Conservation (phyloP, 441 rosid genomes). For the Mallotus repandus region DNA sequence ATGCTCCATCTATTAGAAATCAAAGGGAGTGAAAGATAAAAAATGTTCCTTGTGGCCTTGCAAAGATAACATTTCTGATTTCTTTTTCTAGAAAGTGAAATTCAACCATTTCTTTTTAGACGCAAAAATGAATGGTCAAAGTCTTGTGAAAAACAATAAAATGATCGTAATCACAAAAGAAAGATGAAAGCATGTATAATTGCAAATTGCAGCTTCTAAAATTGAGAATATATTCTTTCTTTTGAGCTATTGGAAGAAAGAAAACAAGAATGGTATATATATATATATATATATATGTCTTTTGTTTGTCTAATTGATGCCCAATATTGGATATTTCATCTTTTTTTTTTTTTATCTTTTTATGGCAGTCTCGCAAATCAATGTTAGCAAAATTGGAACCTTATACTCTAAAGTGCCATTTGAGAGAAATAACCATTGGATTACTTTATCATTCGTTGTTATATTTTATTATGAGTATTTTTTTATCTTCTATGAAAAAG, state of each 20-base stretch:
- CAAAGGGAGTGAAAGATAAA: neutral
- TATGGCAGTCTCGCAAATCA: too few relatives aligned
- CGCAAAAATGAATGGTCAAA: neutral
- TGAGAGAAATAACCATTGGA: too few relatives aligned
- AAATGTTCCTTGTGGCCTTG: neutral
- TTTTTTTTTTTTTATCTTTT: neutral
- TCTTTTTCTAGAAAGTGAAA: neutral
- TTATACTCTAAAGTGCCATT: too few relatives aligned
- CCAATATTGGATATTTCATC: slow-evolving; percentile 1
- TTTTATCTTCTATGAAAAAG: neutral
- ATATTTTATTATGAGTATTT: slow-evolving; percentile 6
- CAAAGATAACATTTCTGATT: slow-evolving; percentile 18
- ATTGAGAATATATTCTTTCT: slow-evolving; percentile 50
- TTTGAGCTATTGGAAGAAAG: slow-evolving; percentile 25
- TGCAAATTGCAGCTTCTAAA: slow-evolving; percentile 25
- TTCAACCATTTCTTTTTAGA: neutral
- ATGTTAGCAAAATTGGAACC: too few relatives aligned
- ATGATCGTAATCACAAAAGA: slow-evolving; percentile 15
- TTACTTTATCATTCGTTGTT: too few relatives aligned
- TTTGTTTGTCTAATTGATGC: slow-evolving; percentile 19
- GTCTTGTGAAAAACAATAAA: neutral
- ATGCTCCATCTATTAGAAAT: neutral
- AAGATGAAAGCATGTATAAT: slow-evolving; percentile 7
- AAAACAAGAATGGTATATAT: slow-evolving; percentile 29
- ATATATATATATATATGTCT: neutral